Percentiles rank a stretch among this genome's conserved stretches.
Evolutionary conservation across 768 basidiomycete genomes (phyloP).

Genomic region (Kwoniella europaea): DNA sequence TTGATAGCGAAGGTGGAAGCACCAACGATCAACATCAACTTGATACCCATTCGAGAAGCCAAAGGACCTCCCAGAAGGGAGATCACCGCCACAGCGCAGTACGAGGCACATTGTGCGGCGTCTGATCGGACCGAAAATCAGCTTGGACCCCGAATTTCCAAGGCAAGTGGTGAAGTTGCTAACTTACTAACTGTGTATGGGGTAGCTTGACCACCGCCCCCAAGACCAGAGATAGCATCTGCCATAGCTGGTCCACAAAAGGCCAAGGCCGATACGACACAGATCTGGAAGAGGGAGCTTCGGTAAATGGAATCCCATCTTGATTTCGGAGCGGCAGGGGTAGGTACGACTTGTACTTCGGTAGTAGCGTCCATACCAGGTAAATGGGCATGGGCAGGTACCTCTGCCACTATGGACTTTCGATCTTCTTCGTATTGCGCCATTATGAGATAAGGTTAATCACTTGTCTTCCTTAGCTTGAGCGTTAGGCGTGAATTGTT

Average conservation of each 20-base stretch:
- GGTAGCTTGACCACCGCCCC: constrained; percentile 31
- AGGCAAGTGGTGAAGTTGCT: neutral
- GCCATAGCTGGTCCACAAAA: constrained; percentile 35
- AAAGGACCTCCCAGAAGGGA: constrained; percentile 30
- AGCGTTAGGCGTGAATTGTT: neutral
- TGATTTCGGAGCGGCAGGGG: constrained; percentile 2
- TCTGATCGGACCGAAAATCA: neutral
- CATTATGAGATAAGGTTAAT: neutral
- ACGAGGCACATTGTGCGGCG: constrained; percentile 16
- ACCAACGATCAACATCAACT: constrained; percentile 29
- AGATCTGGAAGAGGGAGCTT: constrained; percentile 24
- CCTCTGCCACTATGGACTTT: neutral
- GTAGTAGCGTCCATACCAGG: neutral
- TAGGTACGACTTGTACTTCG: constrained; percentile 7
- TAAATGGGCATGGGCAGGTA: neutral
- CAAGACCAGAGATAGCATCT: constrained; percentile 38
- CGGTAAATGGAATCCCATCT: constrained; percentile 20
- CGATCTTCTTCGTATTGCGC: neutral
- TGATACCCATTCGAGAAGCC: constrained; percentile 31
- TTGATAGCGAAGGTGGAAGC: constrained; percentile 34
- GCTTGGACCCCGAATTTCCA: neutral
- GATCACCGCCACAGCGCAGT: constrained; percentile 24
- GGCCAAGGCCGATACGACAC: constrained; percentile 22
- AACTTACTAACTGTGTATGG: constrained; percentile 17
- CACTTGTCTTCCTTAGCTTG: neutral